These are phyloP conservation scores for Macrophomina tecta DNA, from an alignment of 2,329 filamentous ascomycete genomes.

Conservation along the genomic window DNA sequence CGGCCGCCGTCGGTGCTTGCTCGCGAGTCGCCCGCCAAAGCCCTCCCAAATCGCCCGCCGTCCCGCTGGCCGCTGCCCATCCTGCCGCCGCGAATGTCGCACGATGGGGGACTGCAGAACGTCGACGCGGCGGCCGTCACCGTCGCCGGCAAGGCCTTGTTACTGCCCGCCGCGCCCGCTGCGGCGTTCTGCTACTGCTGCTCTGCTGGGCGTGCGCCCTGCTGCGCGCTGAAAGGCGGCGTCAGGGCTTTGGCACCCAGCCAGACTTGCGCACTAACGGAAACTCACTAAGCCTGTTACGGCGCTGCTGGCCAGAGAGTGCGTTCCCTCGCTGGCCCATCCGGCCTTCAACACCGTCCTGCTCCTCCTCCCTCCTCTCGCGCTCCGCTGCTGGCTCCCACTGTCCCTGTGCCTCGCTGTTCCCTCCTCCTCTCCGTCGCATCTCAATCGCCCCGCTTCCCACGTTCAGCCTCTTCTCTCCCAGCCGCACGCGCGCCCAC, in stretches of 20 bases:
- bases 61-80: neutral
- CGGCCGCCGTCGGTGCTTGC: slow-evolving; percentile 4
- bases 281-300: neutral
- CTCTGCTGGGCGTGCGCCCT: neutral
- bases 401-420: slow-evolving; percentile 17
- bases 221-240: neutral
- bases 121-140: neutral
- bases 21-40: slow-evolving; percentile 7
- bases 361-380: slow-evolving; percentile 8
- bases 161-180: slow-evolving; percentile 17
- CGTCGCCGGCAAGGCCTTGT: neutral
- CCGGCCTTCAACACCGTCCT: slow-evolving; percentile 25
- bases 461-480: neutral
- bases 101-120: neutral
- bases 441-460: slow-evolving; percentile 19
- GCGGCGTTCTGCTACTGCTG: slow-evolving; percentile 2
- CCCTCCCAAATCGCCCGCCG: neutral
- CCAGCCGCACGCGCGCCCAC: slow-evolving; percentile 23
- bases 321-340: slow-evolving; percentile 21
- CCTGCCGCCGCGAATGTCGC: slow-evolving; percentile 11
- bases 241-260: neutral
- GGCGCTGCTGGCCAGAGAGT: neutral
- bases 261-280: neutral
- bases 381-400: slow-evolving; percentile 11
- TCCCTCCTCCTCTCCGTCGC: slow-evolving; percentile 16